Evolutionary conservation across 2,329 filamentous ascomycete species (phyloP).

Genomic region (Elsinoe ampelina): DNA sequence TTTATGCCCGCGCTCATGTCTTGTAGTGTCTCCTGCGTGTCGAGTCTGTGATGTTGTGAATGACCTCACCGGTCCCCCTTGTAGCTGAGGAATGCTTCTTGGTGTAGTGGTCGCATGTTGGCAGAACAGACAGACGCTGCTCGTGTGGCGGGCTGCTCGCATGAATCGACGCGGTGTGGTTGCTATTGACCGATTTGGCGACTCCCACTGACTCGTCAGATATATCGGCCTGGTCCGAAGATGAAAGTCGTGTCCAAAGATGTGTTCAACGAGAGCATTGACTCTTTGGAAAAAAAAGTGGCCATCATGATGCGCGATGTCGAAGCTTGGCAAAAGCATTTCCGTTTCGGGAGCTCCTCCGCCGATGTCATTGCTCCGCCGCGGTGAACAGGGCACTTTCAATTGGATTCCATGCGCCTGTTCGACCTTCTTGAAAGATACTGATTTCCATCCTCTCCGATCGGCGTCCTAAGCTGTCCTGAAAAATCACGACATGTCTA

Average conservation of each 20-base stretch:
- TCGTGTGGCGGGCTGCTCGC: slow-evolving; percentile 9
- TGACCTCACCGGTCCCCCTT: background rate
- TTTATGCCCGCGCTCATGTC: no score
- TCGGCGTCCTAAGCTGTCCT: no score
- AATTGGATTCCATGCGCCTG: background rate
- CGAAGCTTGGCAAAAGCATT: slow-evolving; percentile 6
- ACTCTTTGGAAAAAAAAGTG: background rate
- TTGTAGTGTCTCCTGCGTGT: background rate
- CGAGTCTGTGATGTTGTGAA: background rate
- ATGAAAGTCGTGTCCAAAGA: no score
- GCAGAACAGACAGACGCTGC: slow-evolving; percentile 12
- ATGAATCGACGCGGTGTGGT: background rate
- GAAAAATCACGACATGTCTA: background rate
- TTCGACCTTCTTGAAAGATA: background rate
- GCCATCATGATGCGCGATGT: background rate
- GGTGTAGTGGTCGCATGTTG: background rate
- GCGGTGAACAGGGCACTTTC: slow-evolving; percentile 1
- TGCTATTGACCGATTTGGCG: background rate
- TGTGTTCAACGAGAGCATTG: background rate
- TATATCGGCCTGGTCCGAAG: background rate
- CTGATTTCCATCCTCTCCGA: no score
- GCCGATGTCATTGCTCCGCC: slow-evolving; percentile 8
- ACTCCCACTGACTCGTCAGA: no score
- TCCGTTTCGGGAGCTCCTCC: slow-evolving; percentile 4
- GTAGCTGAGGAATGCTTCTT: background rate